Conservation (phyloP, 2,329 filamentous ascomycete genomes). For the Diaporthe citrichinensis region DNA sequence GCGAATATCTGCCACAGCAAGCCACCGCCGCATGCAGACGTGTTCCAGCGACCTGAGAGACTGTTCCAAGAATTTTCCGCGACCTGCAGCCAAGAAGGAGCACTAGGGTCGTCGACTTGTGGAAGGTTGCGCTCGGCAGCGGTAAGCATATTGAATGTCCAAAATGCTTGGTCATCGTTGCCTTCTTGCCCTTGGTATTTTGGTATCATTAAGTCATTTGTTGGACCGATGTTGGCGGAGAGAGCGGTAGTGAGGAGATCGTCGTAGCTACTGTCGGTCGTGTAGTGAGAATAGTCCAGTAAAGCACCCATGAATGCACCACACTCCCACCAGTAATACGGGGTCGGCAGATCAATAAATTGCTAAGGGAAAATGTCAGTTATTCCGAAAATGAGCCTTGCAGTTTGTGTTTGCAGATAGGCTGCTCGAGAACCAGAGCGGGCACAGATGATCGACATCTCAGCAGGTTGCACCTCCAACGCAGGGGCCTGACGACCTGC, state of each 20-base stretch:
- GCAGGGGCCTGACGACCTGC: no score
- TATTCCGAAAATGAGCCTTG: not conserved
- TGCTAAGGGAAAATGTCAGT: constrained; percentile 52
- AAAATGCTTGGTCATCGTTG: constrained; percentile 83
- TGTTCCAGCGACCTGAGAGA: constrained; percentile 80
- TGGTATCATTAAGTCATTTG: constrained; percentile 72
- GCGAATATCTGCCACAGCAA: constrained; percentile 86
- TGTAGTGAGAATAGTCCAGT: constrained; percentile 79
- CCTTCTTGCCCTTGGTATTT: constrained; percentile 72
- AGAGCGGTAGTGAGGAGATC: constrained; percentile 71
- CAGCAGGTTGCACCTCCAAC: not conserved
- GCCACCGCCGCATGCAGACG: constrained; percentile 76
- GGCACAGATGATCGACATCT: not conserved
- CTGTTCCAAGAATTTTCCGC: constrained; percentile 80
- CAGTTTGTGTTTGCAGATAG: no score
- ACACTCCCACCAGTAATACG: constrained; percentile 79
- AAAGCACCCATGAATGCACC: constrained; percentile 77
- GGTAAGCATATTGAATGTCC: constrained; percentile 76
- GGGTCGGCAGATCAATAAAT: constrained; percentile 73
- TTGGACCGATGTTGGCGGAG: constrained; percentile 68
- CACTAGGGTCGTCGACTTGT: constrained; percentile 63
- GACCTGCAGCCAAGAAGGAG: constrained; percentile 77
- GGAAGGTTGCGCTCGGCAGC: constrained; percentile 79
- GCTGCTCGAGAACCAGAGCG: not conserved
- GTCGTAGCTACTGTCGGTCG: constrained; percentile 74